These are phyloP conservation scores for Choanephora cucurbitarum DNA, from an alignment of 371 early-diverging fungal species.

Conservation along the genomic window DNA sequence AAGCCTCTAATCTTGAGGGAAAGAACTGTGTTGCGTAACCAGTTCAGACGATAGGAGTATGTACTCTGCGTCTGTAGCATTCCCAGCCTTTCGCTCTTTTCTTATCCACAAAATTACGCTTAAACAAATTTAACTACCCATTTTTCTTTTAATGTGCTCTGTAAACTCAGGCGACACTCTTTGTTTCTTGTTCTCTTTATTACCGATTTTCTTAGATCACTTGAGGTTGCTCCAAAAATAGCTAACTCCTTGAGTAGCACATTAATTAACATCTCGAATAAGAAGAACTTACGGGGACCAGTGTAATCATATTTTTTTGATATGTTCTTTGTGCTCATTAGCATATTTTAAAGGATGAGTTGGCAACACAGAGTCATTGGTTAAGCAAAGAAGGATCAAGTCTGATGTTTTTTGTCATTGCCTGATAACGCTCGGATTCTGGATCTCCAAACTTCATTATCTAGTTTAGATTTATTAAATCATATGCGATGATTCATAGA, in stretches of 20 bases:
- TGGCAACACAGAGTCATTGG: conserved; percentile 33
- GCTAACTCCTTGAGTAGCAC: neutral
- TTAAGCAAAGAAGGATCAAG: conserved; percentile 30
- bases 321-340: neutral
- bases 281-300: conserved; percentile 2
- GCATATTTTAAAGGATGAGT: conserved; percentile 38
- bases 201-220: too few relatives aligned
- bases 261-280: conserved; percentile 5
- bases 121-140: conserved; percentile 46
- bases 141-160: conserved; percentile 36
- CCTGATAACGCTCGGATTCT: conserved; percentile 52
- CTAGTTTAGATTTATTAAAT: conserved; percentile 56
- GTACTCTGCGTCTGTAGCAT: conserved; percentile 66
- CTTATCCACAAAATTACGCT: conserved; percentile 56
- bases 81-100: conserved; percentile 57
- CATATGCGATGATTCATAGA: conserved; percentile 61
- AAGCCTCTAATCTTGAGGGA: conserved; percentile 54
- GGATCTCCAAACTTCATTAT: conserved; percentile 66
- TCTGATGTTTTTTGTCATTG: conserved; percentile 41
- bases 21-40: conserved; percentile 55
- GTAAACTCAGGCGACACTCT: conserved; percentile 24
- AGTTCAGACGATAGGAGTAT: conserved; percentile 58
- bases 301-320: neutral
- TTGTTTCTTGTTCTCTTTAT: too few relatives aligned
- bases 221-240: neutral